phyloP scores from a whole-genome alignment of 495 filamentous ascomycete species.

The Penicillium tannophilum region DNA sequence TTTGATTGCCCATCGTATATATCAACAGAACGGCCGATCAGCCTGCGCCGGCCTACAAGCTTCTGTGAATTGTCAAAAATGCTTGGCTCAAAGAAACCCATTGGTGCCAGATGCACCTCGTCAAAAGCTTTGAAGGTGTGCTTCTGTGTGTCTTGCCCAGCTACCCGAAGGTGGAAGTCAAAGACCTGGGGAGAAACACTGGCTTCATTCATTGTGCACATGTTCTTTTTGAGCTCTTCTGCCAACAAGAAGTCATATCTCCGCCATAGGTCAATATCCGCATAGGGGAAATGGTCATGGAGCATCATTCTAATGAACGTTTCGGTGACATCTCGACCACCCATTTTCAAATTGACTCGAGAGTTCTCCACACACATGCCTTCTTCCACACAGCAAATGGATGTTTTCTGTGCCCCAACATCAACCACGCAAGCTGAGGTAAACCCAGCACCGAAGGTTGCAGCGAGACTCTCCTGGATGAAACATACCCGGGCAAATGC shows the following conservation, averaged over 20 bases:
- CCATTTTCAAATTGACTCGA: conserved; percentile 88
- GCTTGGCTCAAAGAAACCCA: conserved; percentile 84
- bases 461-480: conserved; percentile 92
- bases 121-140: conserved; percentile 96
- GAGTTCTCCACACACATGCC: conserved; percentile 94
- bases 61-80: conserved; percentile 83
- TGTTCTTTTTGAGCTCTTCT: conserved; percentile 90
- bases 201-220: conserved; percentile 82
- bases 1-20: conserved; percentile 90
- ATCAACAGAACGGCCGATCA: conserved; percentile 85
- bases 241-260: conserved; percentile 91
- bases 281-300: conserved; percentile 89
- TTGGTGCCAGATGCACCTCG: conserved; percentile 84
- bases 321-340: conserved; percentile 89
- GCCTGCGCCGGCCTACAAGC: conserved; percentile 70
- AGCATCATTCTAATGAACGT: conserved; percentile 97
- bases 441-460: conserved; percentile 94
- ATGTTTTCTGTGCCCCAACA: conserved; percentile 96
- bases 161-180: conserved; percentile 86
- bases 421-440: conserved; percentile 93
- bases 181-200: conserved; percentile 78
- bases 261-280: conserved; percentile 86
- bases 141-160: conserved; percentile 84
- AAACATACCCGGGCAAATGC: conserved; percentile 86
- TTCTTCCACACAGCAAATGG: conserved; percentile 96